Conservation (phyloP, 2,329 filamentous ascomycete species). For the Fusarium lyarnte region DNA sequence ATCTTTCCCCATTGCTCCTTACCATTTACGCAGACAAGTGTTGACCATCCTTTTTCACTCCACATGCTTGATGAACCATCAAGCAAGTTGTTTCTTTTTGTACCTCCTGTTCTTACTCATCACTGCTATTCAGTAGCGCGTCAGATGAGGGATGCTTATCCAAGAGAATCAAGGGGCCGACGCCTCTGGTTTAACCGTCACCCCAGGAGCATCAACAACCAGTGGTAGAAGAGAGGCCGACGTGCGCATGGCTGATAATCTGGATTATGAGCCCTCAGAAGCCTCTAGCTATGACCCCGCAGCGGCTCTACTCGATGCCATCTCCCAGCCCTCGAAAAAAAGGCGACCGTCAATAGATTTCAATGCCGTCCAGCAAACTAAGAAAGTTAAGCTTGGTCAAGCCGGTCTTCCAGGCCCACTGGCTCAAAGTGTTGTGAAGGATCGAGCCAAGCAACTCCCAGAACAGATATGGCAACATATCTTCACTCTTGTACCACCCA, state of each 20-base stretch:
- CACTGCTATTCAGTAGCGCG: not conserved
- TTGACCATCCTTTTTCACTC: conserved; percentile 18
- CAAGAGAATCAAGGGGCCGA: conserved; percentile 1
- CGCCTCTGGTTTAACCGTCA: conserved; percentile 17
- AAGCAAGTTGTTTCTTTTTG: conserved; percentile 10
- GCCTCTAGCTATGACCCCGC: conserved; percentile 21
- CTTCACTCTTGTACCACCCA: conserved; percentile 73
- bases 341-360: conserved; percentile 33
- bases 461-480: conserved; percentile 75
- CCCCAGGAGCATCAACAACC: conserved; percentile 6
- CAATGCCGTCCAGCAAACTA: conserved; percentile 21
- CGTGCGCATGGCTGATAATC: conserved; percentile 18
- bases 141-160: conserved; percentile 23
- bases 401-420: conserved; percentile 11
- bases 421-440: conserved; percentile 11
- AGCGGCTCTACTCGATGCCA: conserved; percentile 14
- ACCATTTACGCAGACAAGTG: conserved; percentile 40
- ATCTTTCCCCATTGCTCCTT: conserved; percentile 5
- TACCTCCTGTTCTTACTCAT: not conserved
- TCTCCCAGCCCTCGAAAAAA: conserved; percentile 18
- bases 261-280: conserved; percentile 23
- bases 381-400: conserved; percentile 36
- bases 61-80: conserved; percentile 19
- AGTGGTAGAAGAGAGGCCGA: conserved; percentile 8
- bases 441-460: conserved; percentile 55